phyloP scores from a whole-genome alignment of 2,329 filamentous ascomycete species.

The Neonectria coccinea region DNA sequence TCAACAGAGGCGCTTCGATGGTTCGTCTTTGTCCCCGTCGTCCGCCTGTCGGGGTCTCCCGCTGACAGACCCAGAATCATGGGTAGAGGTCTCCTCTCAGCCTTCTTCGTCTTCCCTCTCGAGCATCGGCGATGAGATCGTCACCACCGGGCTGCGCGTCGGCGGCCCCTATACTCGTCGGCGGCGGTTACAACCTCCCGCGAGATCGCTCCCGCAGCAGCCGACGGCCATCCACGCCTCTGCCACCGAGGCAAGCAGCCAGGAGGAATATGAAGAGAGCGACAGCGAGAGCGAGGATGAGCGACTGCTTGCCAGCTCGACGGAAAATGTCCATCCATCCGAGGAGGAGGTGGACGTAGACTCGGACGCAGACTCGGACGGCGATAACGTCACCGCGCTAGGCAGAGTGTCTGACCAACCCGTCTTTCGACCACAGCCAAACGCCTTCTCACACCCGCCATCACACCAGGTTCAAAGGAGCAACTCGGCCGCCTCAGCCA shows the following conservation, averaged over 20 bases:
- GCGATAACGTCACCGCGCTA: conserved; percentile 86
- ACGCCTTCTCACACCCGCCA: conserved; percentile 89
- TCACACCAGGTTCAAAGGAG: conserved; percentile 60
- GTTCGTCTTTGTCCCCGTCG: conserved; percentile 41
- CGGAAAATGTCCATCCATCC: conserved; percentile 61
- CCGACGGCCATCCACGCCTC: conserved; percentile 57
- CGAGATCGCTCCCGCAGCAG: conserved; percentile 53
- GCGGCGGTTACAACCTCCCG: conserved; percentile 59
- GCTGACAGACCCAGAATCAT: conserved; percentile 76
- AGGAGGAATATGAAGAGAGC: conserved; percentile 92
- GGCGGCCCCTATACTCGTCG: conserved; percentile 73
- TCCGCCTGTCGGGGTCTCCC: conserved; percentile 9
- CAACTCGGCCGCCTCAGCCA: conserved; percentile 62
- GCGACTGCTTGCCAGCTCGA: conserved; percentile 69
- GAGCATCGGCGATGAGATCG: conserved; percentile 86
- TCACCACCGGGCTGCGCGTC: conserved; percentile 87
- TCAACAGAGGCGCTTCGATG: conserved; percentile 52
- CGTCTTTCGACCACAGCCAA: conserved; percentile 86
- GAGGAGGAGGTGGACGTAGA: conserved; percentile 56
- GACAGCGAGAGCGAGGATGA: conserved; percentile 94
- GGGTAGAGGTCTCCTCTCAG: conserved; percentile 93
- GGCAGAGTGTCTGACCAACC: conserved; percentile 68
- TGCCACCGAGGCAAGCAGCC: conserved; percentile 74
- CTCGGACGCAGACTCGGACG: conserved; percentile 63
- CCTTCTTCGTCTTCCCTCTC: conserved; percentile 94